These are phyloP conservation scores for Paramecium sonneborni DNA, from an alignment of 73 alveolate genomes.

Conservation along the genomic window DNA sequence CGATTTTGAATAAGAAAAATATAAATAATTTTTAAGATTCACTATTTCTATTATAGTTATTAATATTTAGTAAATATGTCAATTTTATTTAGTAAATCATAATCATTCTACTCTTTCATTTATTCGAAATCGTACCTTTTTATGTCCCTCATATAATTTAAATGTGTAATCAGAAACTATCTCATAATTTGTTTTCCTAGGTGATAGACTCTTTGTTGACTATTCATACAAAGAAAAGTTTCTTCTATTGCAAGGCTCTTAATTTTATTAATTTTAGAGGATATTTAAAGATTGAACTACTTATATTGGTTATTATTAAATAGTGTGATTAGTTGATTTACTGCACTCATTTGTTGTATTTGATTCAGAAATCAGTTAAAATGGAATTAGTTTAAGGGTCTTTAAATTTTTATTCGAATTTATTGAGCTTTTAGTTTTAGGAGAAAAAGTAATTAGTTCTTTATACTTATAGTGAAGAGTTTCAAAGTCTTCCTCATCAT, in stretches of 20 bases:
- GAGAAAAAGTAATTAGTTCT: neutral
- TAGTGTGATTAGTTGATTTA: neutral
- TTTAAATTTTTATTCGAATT: neutral
- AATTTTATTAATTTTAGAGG: neutral
- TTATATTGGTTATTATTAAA: neutral
- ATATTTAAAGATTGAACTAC: neutral
- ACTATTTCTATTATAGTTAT: neutral
- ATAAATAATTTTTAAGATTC: neutral
- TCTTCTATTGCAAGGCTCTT: neutral
- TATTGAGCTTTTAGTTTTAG: neutral
- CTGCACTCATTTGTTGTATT: neutral
- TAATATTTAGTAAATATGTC: neutral
- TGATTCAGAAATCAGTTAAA: neutral
- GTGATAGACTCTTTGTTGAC: neutral
- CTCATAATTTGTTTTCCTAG: neutral
- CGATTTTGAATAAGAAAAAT: slow-evolving; percentile 12
- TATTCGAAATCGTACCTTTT: slow-evolving; percentile 12
- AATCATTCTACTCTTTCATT: neutral
- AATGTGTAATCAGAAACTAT: neutral
- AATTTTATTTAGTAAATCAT: neutral
- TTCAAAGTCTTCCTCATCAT: neutral
- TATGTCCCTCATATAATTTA: neutral
- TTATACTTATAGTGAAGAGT: neutral
- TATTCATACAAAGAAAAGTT: neutral
- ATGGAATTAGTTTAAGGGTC: neutral